Conservation (phyloP, 441 rosid genomes). For the Breynia disticha region DNA sequence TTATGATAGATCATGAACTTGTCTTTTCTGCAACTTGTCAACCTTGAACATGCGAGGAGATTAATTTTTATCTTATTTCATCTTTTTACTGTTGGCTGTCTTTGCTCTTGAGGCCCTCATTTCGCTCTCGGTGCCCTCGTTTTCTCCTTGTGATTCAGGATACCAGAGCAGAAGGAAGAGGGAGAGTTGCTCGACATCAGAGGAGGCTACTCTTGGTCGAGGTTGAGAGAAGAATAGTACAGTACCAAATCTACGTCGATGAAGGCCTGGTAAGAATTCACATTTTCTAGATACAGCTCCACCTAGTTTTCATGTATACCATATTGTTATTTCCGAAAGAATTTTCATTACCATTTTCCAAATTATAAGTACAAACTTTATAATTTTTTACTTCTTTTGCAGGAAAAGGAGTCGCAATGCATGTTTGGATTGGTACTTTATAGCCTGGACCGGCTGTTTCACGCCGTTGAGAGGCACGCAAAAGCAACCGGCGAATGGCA, state of each 20-base stretch:
- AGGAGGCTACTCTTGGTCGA: slow-evolving; percentile 81
- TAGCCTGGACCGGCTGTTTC: slow-evolving; percentile 59
- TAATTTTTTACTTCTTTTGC: slow-evolving; percentile 12
- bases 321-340: no score
- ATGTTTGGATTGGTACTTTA: slow-evolving; percentile 78
- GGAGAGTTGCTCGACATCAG: slow-evolving; percentile 71
- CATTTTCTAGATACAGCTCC: neutral
- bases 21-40: no score
- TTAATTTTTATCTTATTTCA: no score
- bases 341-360: neutral
- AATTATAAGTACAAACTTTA: neutral
- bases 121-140: no score
- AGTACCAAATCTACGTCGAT: slow-evolving; percentile 57
- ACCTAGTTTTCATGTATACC: neutral
- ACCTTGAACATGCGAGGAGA: no score
- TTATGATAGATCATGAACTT: neutral
- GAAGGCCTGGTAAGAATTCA: slow-evolving; percentile 64
- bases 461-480: slow-evolving; percentile 70
- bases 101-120: no score
- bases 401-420: slow-evolving; percentile 73
- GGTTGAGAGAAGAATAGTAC: slow-evolving; percentile 76
- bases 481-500: slow-evolving; percentile 82
- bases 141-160: slow-evolving; percentile 56
- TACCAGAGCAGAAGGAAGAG: slow-evolving; percentile 84
- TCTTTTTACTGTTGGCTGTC: no score